A percentile compares a stretch with the other conserved stretches of the same genome.
These are phyloP conservation scores for Pseudodiploospora longispora DNA, from an alignment of 2,329 filamentous ascomycete species.

Conservation along the genomic window DNA sequence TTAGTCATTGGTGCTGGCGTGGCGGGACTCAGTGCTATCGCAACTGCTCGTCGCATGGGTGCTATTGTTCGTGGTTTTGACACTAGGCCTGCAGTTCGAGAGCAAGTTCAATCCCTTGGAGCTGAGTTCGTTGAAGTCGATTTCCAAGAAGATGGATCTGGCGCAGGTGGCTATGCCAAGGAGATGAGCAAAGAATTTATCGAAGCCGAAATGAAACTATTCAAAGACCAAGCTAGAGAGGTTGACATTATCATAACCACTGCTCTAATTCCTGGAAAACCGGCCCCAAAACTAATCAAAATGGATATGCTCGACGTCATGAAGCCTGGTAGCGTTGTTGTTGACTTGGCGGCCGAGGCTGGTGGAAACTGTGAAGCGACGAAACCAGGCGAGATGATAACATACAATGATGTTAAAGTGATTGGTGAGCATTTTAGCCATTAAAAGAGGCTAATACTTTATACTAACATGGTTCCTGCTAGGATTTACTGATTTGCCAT, in stretches of 20 bases:
- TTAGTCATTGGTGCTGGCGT: slow-evolving; percentile 87
- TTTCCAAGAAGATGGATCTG: slow-evolving; percentile 74
- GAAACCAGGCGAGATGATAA: slow-evolving; percentile 59
- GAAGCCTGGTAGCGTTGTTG: slow-evolving; percentile 83
- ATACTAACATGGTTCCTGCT: background rate
- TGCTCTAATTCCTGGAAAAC: slow-evolving; percentile 78
- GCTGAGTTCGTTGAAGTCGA: slow-evolving; percentile 87
- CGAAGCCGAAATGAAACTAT: slow-evolving; percentile 86
- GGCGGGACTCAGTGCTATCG: slow-evolving; percentile 80
- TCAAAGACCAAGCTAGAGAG: slow-evolving; percentile 77
- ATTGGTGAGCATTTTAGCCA: slow-evolving; percentile 51
- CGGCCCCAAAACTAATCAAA: slow-evolving; percentile 76
- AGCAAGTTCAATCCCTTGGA: slow-evolving; percentile 84
- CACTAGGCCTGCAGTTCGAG: slow-evolving; percentile 76
- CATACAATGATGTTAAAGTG: slow-evolving; percentile 71
- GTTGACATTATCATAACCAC: slow-evolving; percentile 92
- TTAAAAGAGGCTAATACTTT: background rate
- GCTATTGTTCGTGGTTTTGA: slow-evolving; percentile 88
- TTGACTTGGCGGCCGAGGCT: slow-evolving; percentile 80
- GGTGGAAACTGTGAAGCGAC: slow-evolving; percentile 85
- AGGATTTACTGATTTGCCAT: slow-evolving; percentile 83
- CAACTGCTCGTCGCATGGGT: slow-evolving; percentile 75
- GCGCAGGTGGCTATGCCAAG: slow-evolving; percentile 81
- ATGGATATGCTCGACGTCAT: slow-evolving; percentile 73
- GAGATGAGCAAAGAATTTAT: slow-evolving; percentile 94